A percentile compares a stretch with the other conserved stretches of the same genome.
These are phyloP conservation scores for Mycena floridula DNA, from an alignment of 768 basidiomycete genomes.

Conservation along the genomic window DNA sequence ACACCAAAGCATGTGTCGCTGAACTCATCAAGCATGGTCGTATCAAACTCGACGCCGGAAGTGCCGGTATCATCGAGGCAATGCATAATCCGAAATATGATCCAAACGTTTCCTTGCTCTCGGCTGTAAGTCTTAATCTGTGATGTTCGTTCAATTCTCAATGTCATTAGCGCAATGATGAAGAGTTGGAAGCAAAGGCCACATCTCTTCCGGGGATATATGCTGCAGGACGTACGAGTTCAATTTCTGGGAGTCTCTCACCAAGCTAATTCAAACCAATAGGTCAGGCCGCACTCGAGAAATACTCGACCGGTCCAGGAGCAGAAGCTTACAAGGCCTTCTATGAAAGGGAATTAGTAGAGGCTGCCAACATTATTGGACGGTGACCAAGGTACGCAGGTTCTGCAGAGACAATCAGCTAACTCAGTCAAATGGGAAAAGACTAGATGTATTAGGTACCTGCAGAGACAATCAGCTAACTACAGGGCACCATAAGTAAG, in stretches of 20 bases:
- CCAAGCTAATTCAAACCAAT: conserved; percentile 2
- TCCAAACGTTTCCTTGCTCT: conserved; percentile 45
- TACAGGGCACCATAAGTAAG: too few species aligned
- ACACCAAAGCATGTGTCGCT: conserved; percentile 32
- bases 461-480: too few species aligned
- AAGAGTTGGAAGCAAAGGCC: conserved; percentile 35
- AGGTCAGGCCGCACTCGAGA: conserved; percentile 39
- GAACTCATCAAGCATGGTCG: conserved; percentile 35
- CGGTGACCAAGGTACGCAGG: too few species aligned
- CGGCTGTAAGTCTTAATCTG: conserved; percentile 25
- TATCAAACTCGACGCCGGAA: conserved; percentile 25
- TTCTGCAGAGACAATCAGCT: too few species aligned
- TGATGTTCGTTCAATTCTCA: background rate
- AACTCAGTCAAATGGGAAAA: too few species aligned
- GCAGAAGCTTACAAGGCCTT: conserved; percentile 32
- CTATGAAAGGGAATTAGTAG: conserved; percentile 37
- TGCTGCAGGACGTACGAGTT: conserved; percentile 33
- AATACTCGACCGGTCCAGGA: conserved; percentile 26
- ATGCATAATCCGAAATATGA: conserved; percentile 41
- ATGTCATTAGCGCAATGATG: conserved; percentile 42
- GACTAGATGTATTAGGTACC: too few species aligned
- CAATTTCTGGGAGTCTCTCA: too few species aligned
- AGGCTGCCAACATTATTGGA: too few species aligned
- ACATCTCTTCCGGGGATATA: conserved; percentile 26
- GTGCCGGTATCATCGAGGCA: conserved; percentile 25